Evolutionary conservation across 129 eudicot species (phyloP), one percentile per base, ranked within the genome.

Genomic region (Oenanthe sinensis): DNA sequence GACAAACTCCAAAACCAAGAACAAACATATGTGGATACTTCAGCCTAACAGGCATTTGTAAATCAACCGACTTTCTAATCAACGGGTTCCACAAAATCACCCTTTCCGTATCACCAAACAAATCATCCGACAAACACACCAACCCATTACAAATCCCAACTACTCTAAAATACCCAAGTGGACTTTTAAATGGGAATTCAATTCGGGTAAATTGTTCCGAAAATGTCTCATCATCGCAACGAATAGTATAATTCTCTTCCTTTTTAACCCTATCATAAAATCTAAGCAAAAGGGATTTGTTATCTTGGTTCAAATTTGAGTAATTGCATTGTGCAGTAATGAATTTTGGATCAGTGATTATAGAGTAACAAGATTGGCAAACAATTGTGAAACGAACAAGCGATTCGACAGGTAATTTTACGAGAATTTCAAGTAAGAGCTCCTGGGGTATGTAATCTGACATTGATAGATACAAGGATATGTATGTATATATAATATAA

Each of bases 1-100:
- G 85, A 71, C 89, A 85, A 81, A 83, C 85, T 12, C 96, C 96
- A 74, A 88, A 88, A 65, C 92, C 92, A 39, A 90, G 84, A 7
- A 85, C 91, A 82, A 81, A 80, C 55, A 40, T 42, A 15, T 82
- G 81, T 36, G 85, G 79, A 42, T 28, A 70, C 2, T 39, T 50
- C 2, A 84, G 85, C 37, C 79, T 80, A 33, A 58, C 65, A 19
- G 85, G 83, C 49, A 74, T 28, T 2, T 12, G 54, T 40, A 86
- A 60, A 28, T 30, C 37, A 33, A 83, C 69, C 14, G 78, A 55
- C 77, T 79, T 88, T 37, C 77, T 79, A 81, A 88, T 80, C 6
- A 85, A 79, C 4, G 89, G 96, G 76, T 90, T 90, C 92, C 96
- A 90, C 6, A 90, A 19, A 30, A 77, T 42, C 75, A 88, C 65